Evolutionary conservation across 2,329 filamentous ascomycete genomes (phyloP).

Genomic region (Paecilomyces dactylethromorphus): DNA sequence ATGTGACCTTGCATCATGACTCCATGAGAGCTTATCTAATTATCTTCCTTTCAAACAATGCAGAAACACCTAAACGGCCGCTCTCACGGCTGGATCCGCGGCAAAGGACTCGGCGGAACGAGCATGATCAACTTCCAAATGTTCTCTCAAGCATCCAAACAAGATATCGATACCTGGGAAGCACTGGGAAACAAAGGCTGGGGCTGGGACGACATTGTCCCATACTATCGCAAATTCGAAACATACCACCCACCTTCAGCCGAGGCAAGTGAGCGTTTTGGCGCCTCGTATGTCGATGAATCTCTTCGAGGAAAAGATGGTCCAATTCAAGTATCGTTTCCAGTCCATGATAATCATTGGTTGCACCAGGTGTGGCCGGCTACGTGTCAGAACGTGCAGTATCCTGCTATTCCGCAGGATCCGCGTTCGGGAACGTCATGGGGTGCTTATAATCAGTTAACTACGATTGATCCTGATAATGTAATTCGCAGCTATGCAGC

Average conservation of each 20-base stretch:
- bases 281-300: background rate
- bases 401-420: too few species aligned
- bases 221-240: slow-evolving; percentile 1
- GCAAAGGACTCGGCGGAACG: slow-evolving; percentile 1
- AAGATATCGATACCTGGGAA: slow-evolving; percentile 1
- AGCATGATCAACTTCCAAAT: background rate
- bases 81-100: background rate
- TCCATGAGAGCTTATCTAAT: too few species aligned
- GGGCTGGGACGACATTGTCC: background rate
- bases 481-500: too few species aligned
- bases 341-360: background rate
- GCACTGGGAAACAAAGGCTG: slow-evolving; percentile 1
- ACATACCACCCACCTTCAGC: background rate
- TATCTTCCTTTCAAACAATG: too few species aligned
- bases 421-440: too few species aligned
- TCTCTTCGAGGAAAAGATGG: background rate
- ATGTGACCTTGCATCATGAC: too few species aligned
- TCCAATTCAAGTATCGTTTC: background rate
- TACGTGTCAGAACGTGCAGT: background rate
- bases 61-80: background rate
- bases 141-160: background rate
- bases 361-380: background rate
- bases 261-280: background rate
- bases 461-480: too few species aligned
- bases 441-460: too few species aligned